These are phyloP conservation scores for Barnettozyma sucrosica DNA, from an alignment of 805 yeast species.

Conservation along the genomic window DNA sequence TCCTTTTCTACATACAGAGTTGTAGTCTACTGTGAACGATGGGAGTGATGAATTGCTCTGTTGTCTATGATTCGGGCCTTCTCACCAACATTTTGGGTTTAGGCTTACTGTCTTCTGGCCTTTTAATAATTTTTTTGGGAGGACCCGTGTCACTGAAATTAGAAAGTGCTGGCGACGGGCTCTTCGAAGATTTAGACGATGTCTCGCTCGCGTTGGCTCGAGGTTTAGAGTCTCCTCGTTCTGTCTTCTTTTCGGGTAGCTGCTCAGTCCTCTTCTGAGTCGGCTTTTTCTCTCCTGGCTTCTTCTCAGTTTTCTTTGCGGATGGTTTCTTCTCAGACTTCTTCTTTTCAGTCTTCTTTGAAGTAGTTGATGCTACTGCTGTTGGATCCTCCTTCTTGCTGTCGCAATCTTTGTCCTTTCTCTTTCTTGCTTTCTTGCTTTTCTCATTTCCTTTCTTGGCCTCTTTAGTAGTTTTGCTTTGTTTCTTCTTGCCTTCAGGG, in stretches of 20 bases:
- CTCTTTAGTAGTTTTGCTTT: neutral
- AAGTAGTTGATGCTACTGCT: neutral
- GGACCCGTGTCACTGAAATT: neutral
- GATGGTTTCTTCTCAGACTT: neutral
- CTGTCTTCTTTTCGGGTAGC: neutral
- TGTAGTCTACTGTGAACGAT: neutral
- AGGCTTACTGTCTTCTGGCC: neutral
- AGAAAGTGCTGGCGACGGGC: neutral
- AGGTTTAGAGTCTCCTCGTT: neutral
- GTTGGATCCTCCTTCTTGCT: neutral
- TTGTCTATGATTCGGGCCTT: neutral
- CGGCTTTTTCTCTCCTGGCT: neutral
- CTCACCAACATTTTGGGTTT: slow-evolving; percentile 7
- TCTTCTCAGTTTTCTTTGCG: neutral
- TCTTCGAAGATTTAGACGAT: neutral
- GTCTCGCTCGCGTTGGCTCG: neutral
- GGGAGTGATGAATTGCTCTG: neutral
- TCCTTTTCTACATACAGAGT: neutral
- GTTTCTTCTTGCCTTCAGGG: neutral
- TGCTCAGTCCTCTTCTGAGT: neutral
- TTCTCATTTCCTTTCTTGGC: neutral
- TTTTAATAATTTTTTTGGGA: neutral
- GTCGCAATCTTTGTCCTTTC: neutral
- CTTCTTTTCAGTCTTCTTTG: neutral
- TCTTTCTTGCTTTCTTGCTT: neutral